These are phyloP conservation scores for Neurospora sp. DNA, from an alignment of 2,329 filamentous ascomycete genomes.

Conservation along the genomic window DNA sequence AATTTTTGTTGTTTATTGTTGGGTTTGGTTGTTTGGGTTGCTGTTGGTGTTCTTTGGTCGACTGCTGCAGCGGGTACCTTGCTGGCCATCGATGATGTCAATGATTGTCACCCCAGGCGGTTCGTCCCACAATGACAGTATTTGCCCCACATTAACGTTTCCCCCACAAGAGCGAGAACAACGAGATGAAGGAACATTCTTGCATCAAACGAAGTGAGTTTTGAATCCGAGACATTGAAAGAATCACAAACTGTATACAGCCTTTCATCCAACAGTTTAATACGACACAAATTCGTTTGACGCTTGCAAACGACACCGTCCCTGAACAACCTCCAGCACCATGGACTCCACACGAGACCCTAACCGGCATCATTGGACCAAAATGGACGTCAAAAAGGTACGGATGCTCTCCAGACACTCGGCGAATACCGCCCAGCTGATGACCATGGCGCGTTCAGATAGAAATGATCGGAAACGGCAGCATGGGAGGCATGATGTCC, in stretches of 20 bases:
- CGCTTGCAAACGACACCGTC: background rate
- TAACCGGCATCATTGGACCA: background rate
- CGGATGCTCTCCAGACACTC: background rate
- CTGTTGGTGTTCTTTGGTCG: background rate
- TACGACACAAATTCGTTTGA: background rate
- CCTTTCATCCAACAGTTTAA: background rate
- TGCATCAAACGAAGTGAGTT: background rate
- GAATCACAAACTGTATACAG: background rate
- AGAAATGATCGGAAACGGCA: slow-evolving; percentile 47
- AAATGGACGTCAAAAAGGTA: background rate
- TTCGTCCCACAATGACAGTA: background rate
- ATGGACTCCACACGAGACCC: background rate
- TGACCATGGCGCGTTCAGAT: slow-evolving; percentile 24
- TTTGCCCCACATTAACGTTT: background rate
- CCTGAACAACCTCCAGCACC: background rate
- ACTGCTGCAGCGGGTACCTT: background rate
- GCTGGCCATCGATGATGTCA: background rate
- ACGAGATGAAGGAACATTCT: background rate
- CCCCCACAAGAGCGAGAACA: background rate
- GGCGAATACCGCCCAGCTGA: background rate
- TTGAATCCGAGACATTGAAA: background rate
- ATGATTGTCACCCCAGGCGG: background rate
- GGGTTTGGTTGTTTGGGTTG: background rate
- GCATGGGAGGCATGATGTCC: slow-evolving; percentile 51
- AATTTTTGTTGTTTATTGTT: background rate